These are phyloP conservation scores for Thermothielavioides terrestris DNA, from an alignment of 495 filamentous ascomycete genomes.

Conservation along the genomic window DNA sequence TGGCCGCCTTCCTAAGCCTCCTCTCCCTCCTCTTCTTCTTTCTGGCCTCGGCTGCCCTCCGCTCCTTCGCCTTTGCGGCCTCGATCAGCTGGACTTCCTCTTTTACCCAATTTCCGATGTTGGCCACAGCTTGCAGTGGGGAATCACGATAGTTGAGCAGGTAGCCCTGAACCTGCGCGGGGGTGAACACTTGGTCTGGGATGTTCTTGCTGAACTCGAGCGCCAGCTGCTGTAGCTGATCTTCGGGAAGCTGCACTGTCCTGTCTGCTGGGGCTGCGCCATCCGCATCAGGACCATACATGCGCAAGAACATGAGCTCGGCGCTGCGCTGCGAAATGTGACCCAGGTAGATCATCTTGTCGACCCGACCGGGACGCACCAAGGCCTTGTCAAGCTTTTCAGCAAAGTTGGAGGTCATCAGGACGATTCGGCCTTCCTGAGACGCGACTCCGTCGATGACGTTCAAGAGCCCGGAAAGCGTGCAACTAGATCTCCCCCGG, in stretches of 20 bases:
- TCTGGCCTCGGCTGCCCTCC: slow-evolving; percentile 9
- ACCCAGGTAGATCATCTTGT: slow-evolving; percentile 54
- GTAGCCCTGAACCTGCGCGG: slow-evolving; percentile 60
- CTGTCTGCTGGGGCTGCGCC: slow-evolving; percentile 5
- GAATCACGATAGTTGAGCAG: slow-evolving; percentile 48
- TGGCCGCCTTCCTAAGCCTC: slow-evolving; percentile 2
- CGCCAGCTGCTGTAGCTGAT: slow-evolving; percentile 37
- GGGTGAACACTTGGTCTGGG: slow-evolving; percentile 49
- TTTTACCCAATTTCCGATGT: slow-evolving; percentile 41
- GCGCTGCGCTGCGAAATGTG: slow-evolving; percentile 36
- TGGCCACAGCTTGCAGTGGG: slow-evolving; percentile 40
- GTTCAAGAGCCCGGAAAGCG: slow-evolving; percentile 61
- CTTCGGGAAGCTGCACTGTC: slow-evolving; percentile 3
- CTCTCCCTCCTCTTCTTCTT: slow-evolving; percentile 10
- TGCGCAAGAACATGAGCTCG: slow-evolving; percentile 44
- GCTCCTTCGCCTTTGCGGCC: slow-evolving; percentile 16
- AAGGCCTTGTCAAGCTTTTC: slow-evolving; percentile 60
- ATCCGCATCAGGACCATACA: slow-evolving; percentile 30
- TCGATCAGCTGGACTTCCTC: slow-evolving; percentile 20
- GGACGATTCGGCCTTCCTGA: slow-evolving; percentile 60
- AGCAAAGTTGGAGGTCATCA: slow-evolving; percentile 68
- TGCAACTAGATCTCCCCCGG: slow-evolving; percentile 20
- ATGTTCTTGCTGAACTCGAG: slow-evolving; percentile 42
- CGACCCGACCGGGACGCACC: slow-evolving; percentile 60
- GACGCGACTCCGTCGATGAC: slow-evolving; percentile 65